phyloP scores from a whole-genome alignment of 2,329 filamentous ascomycete genomes.

The Ceratocystis papillata region DNA sequence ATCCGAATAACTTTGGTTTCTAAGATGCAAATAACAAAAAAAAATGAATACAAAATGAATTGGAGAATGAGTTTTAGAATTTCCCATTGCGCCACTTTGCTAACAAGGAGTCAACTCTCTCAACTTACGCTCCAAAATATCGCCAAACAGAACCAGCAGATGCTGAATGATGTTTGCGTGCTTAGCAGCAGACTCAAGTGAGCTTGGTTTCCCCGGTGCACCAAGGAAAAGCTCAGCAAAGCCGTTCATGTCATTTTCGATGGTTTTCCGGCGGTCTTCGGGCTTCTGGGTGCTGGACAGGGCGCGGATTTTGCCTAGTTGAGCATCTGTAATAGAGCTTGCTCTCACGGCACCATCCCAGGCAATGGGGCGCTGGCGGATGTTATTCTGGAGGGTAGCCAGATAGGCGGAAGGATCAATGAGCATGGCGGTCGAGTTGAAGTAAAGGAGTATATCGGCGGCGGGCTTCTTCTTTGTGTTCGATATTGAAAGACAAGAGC shows the following conservation, averaged over 20 bases:
- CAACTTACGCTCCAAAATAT: conserved; percentile 69
- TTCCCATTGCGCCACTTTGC: background rate
- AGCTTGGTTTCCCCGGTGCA: conserved; percentile 53
- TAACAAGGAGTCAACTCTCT: background rate
- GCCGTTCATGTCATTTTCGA: conserved; percentile 67
- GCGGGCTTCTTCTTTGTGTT: background rate
- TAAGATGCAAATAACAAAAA: conserved; percentile 7
- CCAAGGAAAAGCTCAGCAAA: conserved; percentile 77
- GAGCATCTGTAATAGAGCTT: conserved; percentile 84
- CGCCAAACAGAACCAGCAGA: conserved; percentile 76
- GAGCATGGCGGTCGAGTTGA: conserved; percentile 50
- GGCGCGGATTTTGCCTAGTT: conserved; percentile 89
- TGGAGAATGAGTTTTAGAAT: conserved; percentile 12
- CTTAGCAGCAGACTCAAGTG: conserved; percentile 76
- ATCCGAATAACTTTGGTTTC: background rate
- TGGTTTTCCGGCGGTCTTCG: conserved; percentile 72
- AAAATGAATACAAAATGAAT: background rate
- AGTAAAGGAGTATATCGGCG: background rate
- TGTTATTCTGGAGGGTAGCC: conserved; percentile 85
- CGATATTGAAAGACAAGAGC: background rate
- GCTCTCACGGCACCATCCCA: conserved; percentile 95
- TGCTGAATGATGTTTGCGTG: conserved; percentile 89
- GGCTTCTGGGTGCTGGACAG: conserved; percentile 86
- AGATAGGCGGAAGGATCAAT: conserved; percentile 83
- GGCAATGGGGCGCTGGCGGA: conserved; percentile 86